Percentiles rank a stretch among this genome's conserved stretches.
These are phyloP conservation scores for Chaetomium tenue DNA, from an alignment of 495 filamentous ascomycete species.

Conservation along the genomic window DNA sequence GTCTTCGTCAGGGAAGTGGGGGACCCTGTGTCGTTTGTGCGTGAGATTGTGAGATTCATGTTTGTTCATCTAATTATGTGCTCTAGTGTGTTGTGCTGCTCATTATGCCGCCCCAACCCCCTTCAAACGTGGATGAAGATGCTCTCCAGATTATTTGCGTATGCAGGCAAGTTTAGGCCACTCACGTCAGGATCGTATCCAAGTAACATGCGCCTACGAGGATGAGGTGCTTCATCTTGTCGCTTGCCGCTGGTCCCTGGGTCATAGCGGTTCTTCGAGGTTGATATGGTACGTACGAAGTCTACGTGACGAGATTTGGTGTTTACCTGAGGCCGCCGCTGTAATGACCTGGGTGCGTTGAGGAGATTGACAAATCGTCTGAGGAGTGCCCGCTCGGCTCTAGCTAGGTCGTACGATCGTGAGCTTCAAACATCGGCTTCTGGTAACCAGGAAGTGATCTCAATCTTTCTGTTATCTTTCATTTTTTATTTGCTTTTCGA, in stretches of 20 bases:
- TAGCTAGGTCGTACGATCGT: too few species aligned
- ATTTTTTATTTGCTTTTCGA: too few species aligned
- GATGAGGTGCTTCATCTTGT: constrained; percentile 50
- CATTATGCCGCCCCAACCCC: background rate
- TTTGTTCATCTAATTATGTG: background rate
- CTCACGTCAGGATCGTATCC: constrained; percentile 64
- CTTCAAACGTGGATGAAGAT: background rate
- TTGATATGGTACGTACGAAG: too few species aligned
- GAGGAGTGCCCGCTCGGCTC: too few species aligned
- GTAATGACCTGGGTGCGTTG: too few species aligned
- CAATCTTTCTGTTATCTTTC: too few species aligned
- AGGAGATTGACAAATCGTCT: too few species aligned
- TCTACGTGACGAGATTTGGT: too few species aligned
- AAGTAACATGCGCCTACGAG: constrained; percentile 65
- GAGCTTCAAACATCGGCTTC: too few species aligned
- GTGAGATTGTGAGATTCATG: constrained; percentile 8
- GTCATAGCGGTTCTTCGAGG: too few species aligned
- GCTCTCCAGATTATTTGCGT: background rate
- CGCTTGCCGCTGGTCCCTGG: background rate
- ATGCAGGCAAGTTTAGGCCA: background rate
- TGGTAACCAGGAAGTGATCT: too few species aligned
- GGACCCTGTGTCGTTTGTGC: constrained; percentile 49
- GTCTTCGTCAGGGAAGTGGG: constrained; percentile 66
- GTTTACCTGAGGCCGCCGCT: too few species aligned
- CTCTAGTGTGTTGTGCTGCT: background rate